phyloP scores from a whole-genome alignment of 2,329 filamentous ascomycete species.

The Verticillium klebahnii region DNA sequence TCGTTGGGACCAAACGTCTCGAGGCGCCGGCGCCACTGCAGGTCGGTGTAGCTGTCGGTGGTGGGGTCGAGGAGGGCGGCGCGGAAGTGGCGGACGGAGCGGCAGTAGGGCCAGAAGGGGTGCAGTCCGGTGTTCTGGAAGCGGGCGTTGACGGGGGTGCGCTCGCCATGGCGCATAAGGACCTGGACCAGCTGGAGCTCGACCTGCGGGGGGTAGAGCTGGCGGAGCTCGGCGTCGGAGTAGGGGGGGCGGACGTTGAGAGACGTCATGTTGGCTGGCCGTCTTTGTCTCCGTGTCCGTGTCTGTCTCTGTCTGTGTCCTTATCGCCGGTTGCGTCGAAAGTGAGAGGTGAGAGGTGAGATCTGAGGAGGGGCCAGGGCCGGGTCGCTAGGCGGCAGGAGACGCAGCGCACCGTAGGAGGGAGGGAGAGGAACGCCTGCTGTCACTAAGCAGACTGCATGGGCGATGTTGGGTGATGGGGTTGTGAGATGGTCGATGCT shows the following conservation, averaged over 20 bases:
- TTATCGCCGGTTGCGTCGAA: background rate
- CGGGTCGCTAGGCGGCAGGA: background rate
- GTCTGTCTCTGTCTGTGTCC: background rate
- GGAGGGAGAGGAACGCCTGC: background rate
- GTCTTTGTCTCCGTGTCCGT: background rate
- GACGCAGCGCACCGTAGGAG: background rate
- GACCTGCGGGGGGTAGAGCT: slow-evolving; percentile 75
- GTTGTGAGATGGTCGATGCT: background rate
- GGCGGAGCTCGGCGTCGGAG: slow-evolving; percentile 70
- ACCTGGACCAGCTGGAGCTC: slow-evolving; percentile 89
- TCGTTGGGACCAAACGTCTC: slow-evolving; percentile 75
- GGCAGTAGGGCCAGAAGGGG: slow-evolving; percentile 86
- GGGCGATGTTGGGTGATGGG: background rate
- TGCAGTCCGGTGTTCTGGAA: slow-evolving; percentile 74
- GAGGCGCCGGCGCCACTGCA: slow-evolving; percentile 66
- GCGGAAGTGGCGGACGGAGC: slow-evolving; percentile 65
- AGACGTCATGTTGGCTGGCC: slow-evolving; percentile 62
- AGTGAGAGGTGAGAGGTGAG: background rate
- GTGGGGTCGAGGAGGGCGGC: slow-evolving; percentile 42
- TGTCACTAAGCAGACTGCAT: slow-evolving; percentile 3
- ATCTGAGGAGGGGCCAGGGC: background rate
- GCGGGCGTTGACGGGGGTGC: slow-evolving; percentile 80
- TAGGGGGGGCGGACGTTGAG: slow-evolving; percentile 72
- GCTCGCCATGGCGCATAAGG: slow-evolving; percentile 72
- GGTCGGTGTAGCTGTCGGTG: slow-evolving; percentile 33